Percentiles rank a stretch among this genome's conserved stretches.
Conservation (phyloP, 257 asterid species). For the Plantago major region DNA sequence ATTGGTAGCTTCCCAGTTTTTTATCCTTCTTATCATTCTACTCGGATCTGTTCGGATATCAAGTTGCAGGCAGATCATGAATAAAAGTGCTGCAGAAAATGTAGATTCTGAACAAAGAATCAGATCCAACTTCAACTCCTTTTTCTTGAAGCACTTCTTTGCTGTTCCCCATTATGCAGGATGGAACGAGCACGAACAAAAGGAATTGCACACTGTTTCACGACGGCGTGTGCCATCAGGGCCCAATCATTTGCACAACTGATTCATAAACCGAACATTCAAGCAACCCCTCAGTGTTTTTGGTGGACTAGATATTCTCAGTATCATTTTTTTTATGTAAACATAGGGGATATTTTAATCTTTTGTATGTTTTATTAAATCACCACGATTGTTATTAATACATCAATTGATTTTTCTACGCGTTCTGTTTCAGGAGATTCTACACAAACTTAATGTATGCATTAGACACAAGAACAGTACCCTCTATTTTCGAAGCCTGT, state of each 20-base stretch:
- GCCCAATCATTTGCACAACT: constrained; percentile 43
- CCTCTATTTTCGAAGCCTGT: no score
- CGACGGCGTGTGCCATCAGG: constrained; percentile 37
- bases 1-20: background rate
- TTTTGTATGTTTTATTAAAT: background rate
- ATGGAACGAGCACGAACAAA: constrained; percentile 1
- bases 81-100: background rate
- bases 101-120: constrained; percentile 17
- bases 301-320: background rate
- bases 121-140: constrained; percentile 24
- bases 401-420: no score
- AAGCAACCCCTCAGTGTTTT: background rate
- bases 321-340: no score
- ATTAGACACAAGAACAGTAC: no score
- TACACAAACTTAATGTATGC: no score
- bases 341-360: background rate
- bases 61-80: constrained; percentile 21
- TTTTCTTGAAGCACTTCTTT: constrained; percentile 27
- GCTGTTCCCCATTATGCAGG: constrained; percentile 25
- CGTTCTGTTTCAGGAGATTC: no score
- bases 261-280: constrained; percentile 14
- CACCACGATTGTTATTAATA: background rate
- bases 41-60: constrained; percentile 5
- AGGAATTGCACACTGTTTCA: constrained; percentile 25
- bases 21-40: constrained; percentile 20